Conservation (phyloP, 2,329 filamentous ascomycete genomes). For the Pseudopyricularia cyperi region DNA sequence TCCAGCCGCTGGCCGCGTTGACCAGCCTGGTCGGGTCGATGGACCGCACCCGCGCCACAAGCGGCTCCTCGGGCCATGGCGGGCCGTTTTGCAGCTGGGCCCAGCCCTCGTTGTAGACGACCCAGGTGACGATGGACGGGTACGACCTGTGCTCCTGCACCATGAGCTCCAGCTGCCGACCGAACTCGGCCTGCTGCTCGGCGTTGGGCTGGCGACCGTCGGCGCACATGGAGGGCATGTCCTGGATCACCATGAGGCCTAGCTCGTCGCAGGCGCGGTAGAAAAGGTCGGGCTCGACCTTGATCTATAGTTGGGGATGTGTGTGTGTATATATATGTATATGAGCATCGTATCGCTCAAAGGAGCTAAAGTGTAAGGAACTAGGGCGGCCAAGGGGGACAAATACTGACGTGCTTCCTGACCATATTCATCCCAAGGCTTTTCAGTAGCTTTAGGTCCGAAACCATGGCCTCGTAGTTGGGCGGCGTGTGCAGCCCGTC, state of each 20-base stretch:
- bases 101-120: slow-evolving; percentile 65
- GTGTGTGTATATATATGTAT: background rate
- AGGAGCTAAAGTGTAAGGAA: background rate
- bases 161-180: slow-evolving; percentile 47
- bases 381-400: background rate
- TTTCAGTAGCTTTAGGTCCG: slow-evolving; percentile 51
- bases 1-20: slow-evolving; percentile 51
- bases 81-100: slow-evolving; percentile 36
- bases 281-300: slow-evolving; percentile 53
- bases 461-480: slow-evolving; percentile 53
- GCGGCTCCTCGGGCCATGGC: slow-evolving; percentile 39
- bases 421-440: slow-evolving; percentile 56
- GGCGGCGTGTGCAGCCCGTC: slow-evolving; percentile 56
- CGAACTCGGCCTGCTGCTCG: slow-evolving; percentile 49
- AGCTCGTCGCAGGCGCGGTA: slow-evolving; percentile 55
- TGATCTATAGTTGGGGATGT: slow-evolving; percentile 30
- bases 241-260: slow-evolving; percentile 55
- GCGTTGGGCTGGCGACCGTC: slow-evolving; percentile 21
- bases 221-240: slow-evolving; percentile 50
- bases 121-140: slow-evolving; percentile 51
- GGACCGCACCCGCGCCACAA: slow-evolving; percentile 39
- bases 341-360: background rate
- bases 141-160: slow-evolving; percentile 51
- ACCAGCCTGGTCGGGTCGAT: slow-evolving; percentile 53
- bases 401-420: slow-evolving; percentile 48